These are phyloP conservation scores for Cudoniella acicularis DNA, from an alignment of 495 filamentous ascomycete species.

Conservation along the genomic window DNA sequence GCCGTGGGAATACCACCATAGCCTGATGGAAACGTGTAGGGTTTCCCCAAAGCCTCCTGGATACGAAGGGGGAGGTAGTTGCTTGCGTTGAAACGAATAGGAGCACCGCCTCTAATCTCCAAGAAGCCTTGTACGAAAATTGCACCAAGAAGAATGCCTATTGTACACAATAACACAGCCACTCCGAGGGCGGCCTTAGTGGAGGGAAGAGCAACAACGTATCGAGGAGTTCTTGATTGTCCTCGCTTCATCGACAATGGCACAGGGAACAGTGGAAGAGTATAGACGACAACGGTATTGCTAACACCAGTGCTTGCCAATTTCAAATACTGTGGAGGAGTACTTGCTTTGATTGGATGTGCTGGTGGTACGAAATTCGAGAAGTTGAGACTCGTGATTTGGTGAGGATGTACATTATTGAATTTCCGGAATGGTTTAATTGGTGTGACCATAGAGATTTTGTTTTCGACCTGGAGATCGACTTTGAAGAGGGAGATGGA, in stretches of 20 bases:
- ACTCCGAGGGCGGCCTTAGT: conserved; percentile 29
- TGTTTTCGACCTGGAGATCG: conserved; percentile 45
- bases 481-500: conserved; percentile 76
- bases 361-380: conserved; percentile 63
- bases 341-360: conserved; percentile 40
- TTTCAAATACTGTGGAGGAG: conserved; percentile 60
- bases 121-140: conserved; percentile 58
- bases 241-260: conserved; percentile 36
- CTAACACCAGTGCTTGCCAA: conserved; percentile 82
- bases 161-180: conserved; percentile 50
- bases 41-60: conserved; percentile 28
- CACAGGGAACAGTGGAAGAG: conserved; percentile 63
- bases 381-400: conserved; percentile 82
- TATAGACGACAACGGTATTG: conserved; percentile 82
- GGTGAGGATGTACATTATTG: conserved; percentile 71
- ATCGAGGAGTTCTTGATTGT: conserved; percentile 48
- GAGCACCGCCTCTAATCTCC: conserved; percentile 60
- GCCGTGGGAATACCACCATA: background rate
- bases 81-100: conserved; percentile 53
- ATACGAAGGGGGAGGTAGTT: conserved; percentile 28
- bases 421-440: conserved; percentile 62
- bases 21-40: conserved; percentile 21
- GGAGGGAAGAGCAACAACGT: conserved; percentile 62
- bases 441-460: conserved; percentile 47
- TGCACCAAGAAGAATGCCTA: conserved; percentile 4